phyloP scores from a whole-genome alignment of 768 basidiomycete species.

The Termitomyces sp. region DNA sequence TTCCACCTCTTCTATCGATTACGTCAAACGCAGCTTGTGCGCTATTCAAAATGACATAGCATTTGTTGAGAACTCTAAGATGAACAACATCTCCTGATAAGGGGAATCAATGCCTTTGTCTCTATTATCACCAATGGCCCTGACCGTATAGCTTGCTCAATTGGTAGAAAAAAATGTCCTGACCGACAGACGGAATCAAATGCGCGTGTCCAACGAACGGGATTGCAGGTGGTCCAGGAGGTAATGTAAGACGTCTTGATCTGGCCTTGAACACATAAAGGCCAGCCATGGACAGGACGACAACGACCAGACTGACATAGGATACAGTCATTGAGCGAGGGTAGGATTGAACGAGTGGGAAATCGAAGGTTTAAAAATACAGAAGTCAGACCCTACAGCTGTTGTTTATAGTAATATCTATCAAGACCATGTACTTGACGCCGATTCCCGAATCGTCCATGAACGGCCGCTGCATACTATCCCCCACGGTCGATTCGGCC shows the following conservation, averaged over 20 bases:
- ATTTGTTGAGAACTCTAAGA: slow-evolving; percentile 18
- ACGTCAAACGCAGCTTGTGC: slow-evolving; percentile 19
- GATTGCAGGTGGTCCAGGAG: slow-evolving; percentile 25
- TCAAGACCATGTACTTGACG: too few species aligned
- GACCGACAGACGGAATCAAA: slow-evolving; percentile 19
- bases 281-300: background rate
- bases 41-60: slow-evolving; percentile 18
- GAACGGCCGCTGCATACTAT: too few species aligned
- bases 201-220: slow-evolving; percentile 31
- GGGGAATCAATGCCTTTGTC: too few species aligned
- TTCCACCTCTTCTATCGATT: slow-evolving; percentile 19
- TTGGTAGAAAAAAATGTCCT: slow-evolving; percentile 21
- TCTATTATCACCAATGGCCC: background rate
- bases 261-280: background rate
- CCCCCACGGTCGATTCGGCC: too few species aligned
- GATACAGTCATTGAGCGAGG: background rate
- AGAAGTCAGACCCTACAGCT: too few species aligned
- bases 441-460: too few species aligned
- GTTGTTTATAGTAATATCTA: too few species aligned
- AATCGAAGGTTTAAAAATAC: too few species aligned
- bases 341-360: background rate
- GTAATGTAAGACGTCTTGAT: slow-evolving; percentile 4
- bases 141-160: slow-evolving; percentile 28
- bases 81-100: slow-evolving; percentile 13
- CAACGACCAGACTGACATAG: background rate